Evolutionary conservation across 306 rosid genomes (phyloP).

Genomic region (Malus sylvestris): DNA sequence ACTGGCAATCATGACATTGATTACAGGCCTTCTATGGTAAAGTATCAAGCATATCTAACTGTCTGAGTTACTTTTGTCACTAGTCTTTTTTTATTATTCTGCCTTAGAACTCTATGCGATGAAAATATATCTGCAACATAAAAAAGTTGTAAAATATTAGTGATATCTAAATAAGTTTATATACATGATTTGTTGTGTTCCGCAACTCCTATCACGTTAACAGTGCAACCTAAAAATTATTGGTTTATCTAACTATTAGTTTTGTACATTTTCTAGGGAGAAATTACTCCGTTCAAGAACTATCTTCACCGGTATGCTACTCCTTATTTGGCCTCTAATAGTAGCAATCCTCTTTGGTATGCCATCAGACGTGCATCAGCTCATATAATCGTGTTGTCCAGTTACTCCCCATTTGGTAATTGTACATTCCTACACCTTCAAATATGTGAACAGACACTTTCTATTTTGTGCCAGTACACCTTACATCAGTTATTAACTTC

Average conservation of each 20-base stretch:
- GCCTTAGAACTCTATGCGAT: too few relatives aligned
- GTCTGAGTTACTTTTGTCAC: neutral
- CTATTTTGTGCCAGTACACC: neutral
- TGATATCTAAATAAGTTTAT: too few relatives aligned
- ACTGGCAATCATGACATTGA: conserved; percentile 94
- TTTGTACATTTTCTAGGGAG: conserved; percentile 45
- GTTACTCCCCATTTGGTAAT: conserved; percentile 91
- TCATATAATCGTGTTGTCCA: conserved; percentile 81
- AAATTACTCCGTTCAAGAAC: conserved; percentile 75
- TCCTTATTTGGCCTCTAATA: conserved; percentile 73
- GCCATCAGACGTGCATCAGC: conserved; percentile 94
- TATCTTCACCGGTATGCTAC: conserved; percentile 70
- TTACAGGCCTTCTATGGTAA: conserved; percentile 82
- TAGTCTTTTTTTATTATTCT: too few relatives aligned
- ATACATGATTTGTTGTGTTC: too few relatives aligned
- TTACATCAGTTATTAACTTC: neutral
- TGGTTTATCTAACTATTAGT: conserved; percentile 1
- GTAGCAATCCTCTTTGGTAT: conserved; percentile 93
- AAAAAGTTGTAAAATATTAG: neutral
- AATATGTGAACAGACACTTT: neutral
- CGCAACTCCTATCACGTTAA: neutral
- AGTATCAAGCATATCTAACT: conserved; percentile 7
- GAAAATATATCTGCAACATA: neutral
- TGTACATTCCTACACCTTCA: conserved; percentile 14
- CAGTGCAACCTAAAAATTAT: neutral